phyloP scores from a whole-genome alignment of 345 rosid genomes.

The Microcos paniculata region DNA sequence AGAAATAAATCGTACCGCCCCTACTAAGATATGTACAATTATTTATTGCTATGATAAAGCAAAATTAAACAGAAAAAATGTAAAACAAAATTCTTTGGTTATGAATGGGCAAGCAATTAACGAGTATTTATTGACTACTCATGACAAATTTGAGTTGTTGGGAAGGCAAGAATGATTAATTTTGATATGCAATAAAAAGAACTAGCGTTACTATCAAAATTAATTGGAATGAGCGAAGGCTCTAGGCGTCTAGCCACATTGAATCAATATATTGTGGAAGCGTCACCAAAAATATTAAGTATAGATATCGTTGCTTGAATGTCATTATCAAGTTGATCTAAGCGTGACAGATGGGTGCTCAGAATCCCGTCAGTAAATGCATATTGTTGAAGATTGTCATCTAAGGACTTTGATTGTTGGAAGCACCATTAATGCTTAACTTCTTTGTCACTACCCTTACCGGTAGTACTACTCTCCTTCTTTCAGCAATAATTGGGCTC shows the following conservation, averaged over 20 bases:
- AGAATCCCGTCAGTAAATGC: background rate
- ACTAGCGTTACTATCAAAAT: background rate
- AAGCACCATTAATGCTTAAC: background rate
- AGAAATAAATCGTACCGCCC: no score
- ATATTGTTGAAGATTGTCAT: background rate
- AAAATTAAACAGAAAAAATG: background rate
- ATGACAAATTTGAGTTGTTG: background rate
- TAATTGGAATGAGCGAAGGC: background rate
- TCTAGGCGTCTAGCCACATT: background rate
- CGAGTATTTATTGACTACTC: background rate
- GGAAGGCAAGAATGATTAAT: no score
- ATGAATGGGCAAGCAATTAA: background rate
- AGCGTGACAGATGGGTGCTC: background rate
- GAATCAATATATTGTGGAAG: background rate
- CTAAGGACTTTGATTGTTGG: background rate
- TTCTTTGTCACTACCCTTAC: background rate
- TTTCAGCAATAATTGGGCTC: no score
- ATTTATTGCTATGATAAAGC: background rate
- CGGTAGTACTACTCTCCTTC: no score
- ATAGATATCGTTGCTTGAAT: background rate
- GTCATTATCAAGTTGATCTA: background rate
- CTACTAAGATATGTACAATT: no score
- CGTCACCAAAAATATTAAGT: background rate
- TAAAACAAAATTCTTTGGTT: no score
- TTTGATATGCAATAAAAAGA: background rate